Percentiles rank a stretch among this genome's conserved stretches.
phyloP scores from a whole-genome alignment of 768 basidiomycete species.

The Lactarius vividus region DNA sequence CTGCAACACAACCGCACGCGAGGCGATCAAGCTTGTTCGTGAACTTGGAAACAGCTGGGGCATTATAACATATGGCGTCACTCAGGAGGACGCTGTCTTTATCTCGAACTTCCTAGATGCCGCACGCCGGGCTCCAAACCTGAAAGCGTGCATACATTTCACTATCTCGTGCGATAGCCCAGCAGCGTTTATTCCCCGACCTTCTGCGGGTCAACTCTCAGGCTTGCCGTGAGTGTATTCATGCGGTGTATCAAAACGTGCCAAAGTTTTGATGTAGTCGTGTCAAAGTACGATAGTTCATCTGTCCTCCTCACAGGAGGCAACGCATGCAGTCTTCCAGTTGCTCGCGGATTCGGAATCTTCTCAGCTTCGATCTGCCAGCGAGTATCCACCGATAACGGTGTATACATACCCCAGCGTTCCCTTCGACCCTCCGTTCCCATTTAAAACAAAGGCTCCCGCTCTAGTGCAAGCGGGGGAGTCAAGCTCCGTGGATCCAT shows the following conservation, averaged over 20 bases:
- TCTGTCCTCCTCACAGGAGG: slow-evolving; percentile 39
- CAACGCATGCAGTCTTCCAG: slow-evolving; percentile 34
- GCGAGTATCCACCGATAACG: slow-evolving; percentile 32
- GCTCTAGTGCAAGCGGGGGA: slow-evolving; percentile 31
- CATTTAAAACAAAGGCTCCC: slow-evolving; percentile 36
- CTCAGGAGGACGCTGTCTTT: slow-evolving; percentile 27
- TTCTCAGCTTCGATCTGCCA: slow-evolving; percentile 32
- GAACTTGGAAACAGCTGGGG: slow-evolving; percentile 30
- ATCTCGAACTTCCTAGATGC: slow-evolving; percentile 18
- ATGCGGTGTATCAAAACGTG: background rate
- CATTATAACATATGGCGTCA: slow-evolving; percentile 36
- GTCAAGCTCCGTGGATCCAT: slow-evolving; percentile 32
- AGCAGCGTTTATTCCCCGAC: slow-evolving; percentile 33
- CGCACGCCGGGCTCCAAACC: slow-evolving; percentile 13
- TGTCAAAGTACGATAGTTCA: slow-evolving; percentile 37
- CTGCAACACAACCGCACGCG: slow-evolving; percentile 27
- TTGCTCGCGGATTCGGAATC: slow-evolving; percentile 30
- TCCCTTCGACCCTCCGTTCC: slow-evolving; percentile 39
- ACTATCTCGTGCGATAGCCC: slow-evolving; percentile 33
- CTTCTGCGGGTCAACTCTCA: slow-evolving; percentile 24
- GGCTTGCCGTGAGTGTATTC: slow-evolving; percentile 33
- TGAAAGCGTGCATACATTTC: slow-evolving; percentile 39
- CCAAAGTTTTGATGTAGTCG: background rate
- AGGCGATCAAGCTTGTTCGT: slow-evolving; percentile 14
- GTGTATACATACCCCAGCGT: slow-evolving; percentile 40